Conservation (phyloP, 192 early-diverging fungal genomes). For the Pecoramyces ruminantium region DNA sequence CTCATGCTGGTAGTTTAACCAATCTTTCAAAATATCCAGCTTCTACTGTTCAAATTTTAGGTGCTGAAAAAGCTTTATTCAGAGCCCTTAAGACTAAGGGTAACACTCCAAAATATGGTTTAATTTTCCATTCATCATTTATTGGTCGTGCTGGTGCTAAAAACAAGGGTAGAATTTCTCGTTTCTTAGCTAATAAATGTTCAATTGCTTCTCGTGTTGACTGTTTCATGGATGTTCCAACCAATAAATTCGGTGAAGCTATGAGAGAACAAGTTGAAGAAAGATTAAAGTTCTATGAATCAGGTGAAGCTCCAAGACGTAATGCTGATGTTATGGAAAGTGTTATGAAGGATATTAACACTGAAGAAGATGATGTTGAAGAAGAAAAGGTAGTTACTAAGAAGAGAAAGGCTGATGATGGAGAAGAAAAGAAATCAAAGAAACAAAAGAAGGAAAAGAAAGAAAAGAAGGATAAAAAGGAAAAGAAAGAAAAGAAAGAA, state of each 20-base stretch:
- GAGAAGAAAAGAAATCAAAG: conserved; percentile 13
- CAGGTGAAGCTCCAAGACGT: conserved; percentile 67
- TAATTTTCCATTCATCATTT: conserved; percentile 91
- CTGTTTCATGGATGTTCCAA: conserved; percentile 75
- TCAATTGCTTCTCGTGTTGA: conserved; percentile 93
- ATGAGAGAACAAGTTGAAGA: conserved; percentile 91
- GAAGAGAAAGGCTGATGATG: conserved; percentile 18
- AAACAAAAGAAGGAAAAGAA: conserved; percentile 15
- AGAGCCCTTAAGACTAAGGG: conserved; percentile 87
- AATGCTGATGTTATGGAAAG: conserved; percentile 78
- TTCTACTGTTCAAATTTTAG: conserved; percentile 92
- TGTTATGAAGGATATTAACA: conserved; percentile 48
- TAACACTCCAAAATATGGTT: conserved; percentile 95
- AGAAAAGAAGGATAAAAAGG: conserved; percentile 32
- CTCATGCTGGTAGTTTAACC: conserved; percentile 88
- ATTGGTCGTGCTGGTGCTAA: conserved; percentile 88
- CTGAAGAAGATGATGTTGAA: conserved; percentile 31
- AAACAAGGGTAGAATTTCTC: conserved; percentile 95
- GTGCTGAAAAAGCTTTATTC: conserved; percentile 98
- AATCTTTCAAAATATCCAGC: conserved; percentile 95
- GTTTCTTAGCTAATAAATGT: conserved; percentile 96
- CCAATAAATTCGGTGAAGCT: conserved; percentile 79
- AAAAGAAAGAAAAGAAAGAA: conserved; percentile 8
- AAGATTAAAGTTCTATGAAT: conserved; percentile 86
- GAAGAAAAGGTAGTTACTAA: conserved; percentile 34